Evolutionary conservation across 495 filamentous ascomycete genomes (phyloP), one percentile per base, ranked within the genome.

Genomic region (Lepidopterella palustris): DNA sequence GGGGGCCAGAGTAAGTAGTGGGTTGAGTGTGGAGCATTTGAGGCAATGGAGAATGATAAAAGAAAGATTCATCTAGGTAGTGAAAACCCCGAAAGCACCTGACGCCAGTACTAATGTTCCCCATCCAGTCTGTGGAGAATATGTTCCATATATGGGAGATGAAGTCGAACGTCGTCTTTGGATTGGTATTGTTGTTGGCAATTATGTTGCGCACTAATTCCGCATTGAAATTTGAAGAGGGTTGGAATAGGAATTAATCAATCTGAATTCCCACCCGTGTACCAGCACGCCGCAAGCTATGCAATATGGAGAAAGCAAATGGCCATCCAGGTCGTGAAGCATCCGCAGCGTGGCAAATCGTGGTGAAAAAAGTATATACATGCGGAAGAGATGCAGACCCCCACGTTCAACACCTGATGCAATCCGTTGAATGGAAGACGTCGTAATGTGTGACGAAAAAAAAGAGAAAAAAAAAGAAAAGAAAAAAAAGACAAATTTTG

Each of bases 311-410:
- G 26, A 50, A 50, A 50, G 47, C 20, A 50, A 15, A 50, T 50
- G 47, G 47, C 47, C 47, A 50, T 50, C 47, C 47, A 50, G 47
- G 47, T 50, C 47, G 47, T 24, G 25, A 50, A 24, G 47, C 47
- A 50, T 50, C 47, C 47, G 25, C 20, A 25, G 47, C 47, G 47
- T 50, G 47, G 47, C 21, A 50, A 50, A 50, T 24, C 47, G 15
- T 50, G 21, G 25, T 25, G 20, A 50, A 25, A 42, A 50, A 24
- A 25, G 47, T 50, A 50, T 50, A 50, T 50, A 50, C 47, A 50
- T 50, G 47, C 47, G 24, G 47, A 50, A 25, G 21, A 50, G 15
- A 50, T 50, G 47, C 47, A 15, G 18, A 26, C 4, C 13, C 21
- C 20, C 47, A 50, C 21, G 15, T 25, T 27, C 24, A 24, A 50